Base-by-base conservation (phyloP, 2,329 filamentous ascomycete genomes). In the Capronia americana region DNA sequence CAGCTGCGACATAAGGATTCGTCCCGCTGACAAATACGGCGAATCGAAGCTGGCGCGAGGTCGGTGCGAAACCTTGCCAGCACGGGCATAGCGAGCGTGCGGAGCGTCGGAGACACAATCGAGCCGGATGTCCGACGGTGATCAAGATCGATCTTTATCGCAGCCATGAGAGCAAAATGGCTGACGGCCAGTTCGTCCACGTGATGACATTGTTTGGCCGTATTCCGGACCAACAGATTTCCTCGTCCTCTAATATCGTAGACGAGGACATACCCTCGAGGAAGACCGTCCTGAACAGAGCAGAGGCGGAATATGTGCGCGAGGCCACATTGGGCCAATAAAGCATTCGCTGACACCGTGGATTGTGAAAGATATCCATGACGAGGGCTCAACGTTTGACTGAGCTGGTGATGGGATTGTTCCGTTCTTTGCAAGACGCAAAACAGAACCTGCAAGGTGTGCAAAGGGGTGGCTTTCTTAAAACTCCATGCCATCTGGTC, bases 401-500 rank as follows among this genome's bases (percentile, higher is more conserved):
- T 44, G 38, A 44, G 0, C 0, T 44, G 14, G 17, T 20, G 17
- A n/a, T 44, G 17, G 17, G 38, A 44, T n/a, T 7, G 38, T n/a
- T n/a, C 6, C 17, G 3, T n/a, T 17, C 38, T n/a, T 44, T n/a
- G 38, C 14, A n/a, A 44, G 17, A 44, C 17, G 38, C 38, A n/a
- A 44, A n/a, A 3, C 38, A 8, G 17, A 44, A n/a, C 8, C 38
- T 44, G 38, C 38, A 44, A 7, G 17, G 6, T n/a, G 38, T 41
- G 14, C 34, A 41, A 14, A 12, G 14, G 14, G 23, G 7, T 12
- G 3, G 5, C 4, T 20, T 23, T 28, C 12, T 83, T 76, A 91
- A 76, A 90, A 91, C 68, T 90, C 88, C 87, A 91, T 90, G 6
- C 80, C 80, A 74, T 89, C 80, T 20, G 75, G 76, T 44, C 78